Evolutionary conservation across 1,284 basidiomycete genomes (phyloP).

Genomic region (Serendipita sp.): DNA sequence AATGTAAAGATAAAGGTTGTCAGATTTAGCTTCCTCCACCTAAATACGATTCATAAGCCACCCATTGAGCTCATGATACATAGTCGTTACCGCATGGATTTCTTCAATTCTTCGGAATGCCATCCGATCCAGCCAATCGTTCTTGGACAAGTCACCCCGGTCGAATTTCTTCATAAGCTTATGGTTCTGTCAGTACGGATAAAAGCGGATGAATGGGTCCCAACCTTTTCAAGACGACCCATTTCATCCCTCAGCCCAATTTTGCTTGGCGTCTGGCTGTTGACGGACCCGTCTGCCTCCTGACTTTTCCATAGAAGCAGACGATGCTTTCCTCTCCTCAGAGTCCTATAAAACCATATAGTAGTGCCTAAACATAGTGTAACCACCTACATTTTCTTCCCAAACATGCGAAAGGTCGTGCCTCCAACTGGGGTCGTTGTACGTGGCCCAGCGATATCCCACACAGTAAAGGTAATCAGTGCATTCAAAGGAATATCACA

Average conservation of each 20-base stretch:
- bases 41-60: slow-evolving; percentile 20
- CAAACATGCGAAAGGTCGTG: slow-evolving; percentile 79
- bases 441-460: slow-evolving; percentile 78
- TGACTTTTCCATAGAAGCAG: slow-evolving; percentile 69
- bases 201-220: slow-evolving; percentile 13
- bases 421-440: slow-evolving; percentile 72
- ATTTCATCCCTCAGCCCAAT: slow-evolving; percentile 71
- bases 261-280: slow-evolving; percentile 80
- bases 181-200: slow-evolving; percentile 6
- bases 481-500: slow-evolving; percentile 79
- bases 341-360: slow-evolving; percentile 40
- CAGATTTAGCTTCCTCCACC: slow-evolving; percentile 78
- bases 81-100: slow-evolving; percentile 55
- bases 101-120: slow-evolving; percentile 89
- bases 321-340: slow-evolving; percentile 84
- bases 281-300: slow-evolving; percentile 72
- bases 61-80: background rate
- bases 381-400: slow-evolving; percentile 63
- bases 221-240: slow-evolving; percentile 83
- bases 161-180: slow-evolving; percentile 94
- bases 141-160: slow-evolving; percentile 81
- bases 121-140: slow-evolving; percentile 91
- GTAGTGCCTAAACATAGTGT: background rate
- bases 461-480: slow-evolving; percentile 87
- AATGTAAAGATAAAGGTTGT: slow-evolving; percentile 84